Base-by-base conservation (phyloP, 306 rosid genomes). In the Casuarina cunninghamiana region DNA sequence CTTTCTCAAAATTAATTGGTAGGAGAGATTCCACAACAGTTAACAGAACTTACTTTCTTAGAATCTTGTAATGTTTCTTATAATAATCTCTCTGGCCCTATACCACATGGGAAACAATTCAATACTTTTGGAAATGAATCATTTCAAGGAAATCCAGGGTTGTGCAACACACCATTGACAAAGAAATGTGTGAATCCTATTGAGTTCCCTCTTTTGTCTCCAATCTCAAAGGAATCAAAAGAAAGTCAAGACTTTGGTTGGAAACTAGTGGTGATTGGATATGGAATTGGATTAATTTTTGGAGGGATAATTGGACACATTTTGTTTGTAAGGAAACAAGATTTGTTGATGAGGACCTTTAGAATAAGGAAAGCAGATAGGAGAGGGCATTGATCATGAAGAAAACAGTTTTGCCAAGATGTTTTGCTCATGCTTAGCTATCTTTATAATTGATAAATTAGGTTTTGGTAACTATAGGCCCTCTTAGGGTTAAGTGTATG, bases 101-200 rank as follows among this genome's bases (percentile, higher is more conserved):
- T 58, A 21, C 65, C 65, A 58, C 65, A 21, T 9, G 65, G 39
- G 39, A 2, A 21, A 0, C 65, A 78, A 32, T 41, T 83, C 39
- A 58, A 42, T 16, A 76, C 63, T 2, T 76, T 83, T 15, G 50
- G 41, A 1, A 72, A 17, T 35, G 50, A n/a, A 26, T 79, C 82
- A 2, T 82, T 17, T 43, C 67, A 15, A 48, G 81, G 71, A 3
- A 82, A 77, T 15, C 3, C 16, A 3, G 72, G 81, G 13, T 45
- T 82, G 9, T 77, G 85, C 45, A 75, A 71, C 4, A 39, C 6
- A 4, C 82, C 79, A 5, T 55, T 74, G 26, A 17, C 73, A 63
- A 74, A 74, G n/a, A 66, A 74, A 32, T 83, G 86, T 61, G 76
- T 2, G 42, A 44, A 32, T 51, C 65, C 49, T 58, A 4, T 19